Conservation (phyloP, 352 stramenopile genomes). For the Aphanomyces invadans region DNA sequence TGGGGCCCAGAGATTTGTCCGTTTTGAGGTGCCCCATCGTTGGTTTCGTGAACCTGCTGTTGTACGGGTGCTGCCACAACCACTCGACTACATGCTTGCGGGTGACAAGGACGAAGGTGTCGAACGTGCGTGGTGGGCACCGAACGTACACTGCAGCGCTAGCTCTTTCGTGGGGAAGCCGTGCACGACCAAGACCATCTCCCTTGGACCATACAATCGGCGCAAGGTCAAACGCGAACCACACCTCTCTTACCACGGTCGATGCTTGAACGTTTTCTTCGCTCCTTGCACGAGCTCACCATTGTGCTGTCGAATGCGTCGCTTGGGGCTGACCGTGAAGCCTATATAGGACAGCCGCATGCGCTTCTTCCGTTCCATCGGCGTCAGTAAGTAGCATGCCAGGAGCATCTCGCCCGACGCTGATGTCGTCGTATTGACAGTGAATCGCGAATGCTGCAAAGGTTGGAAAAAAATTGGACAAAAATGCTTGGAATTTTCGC, state of each 20-base stretch:
- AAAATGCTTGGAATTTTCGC: not conserved
- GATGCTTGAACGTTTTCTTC: constrained; percentile 44
- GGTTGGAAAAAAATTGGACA: no score
- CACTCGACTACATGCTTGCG: constrained; percentile 46
- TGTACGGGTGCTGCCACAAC: constrained; percentile 64
- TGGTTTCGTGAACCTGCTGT: constrained; percentile 43
- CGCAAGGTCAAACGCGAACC: not conserved
- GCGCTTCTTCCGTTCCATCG: constrained; percentile 30
- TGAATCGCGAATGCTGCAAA: no score
- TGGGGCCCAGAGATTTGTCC: constrained; percentile 36
- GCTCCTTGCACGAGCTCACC: constrained; percentile 59
- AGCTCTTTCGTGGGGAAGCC: constrained; percentile 70
- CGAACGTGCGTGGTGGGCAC: not conserved
- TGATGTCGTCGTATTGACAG: not conserved
- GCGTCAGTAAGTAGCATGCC: constrained; percentile 70
- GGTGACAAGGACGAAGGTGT: not conserved
- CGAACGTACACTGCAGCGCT: constrained; percentile 57
- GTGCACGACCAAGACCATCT: constrained; percentile 65
- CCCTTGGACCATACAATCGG: constrained; percentile 31
- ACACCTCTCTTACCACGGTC: constrained; percentile 39
- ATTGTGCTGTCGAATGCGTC: constrained; percentile 67
- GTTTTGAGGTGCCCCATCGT: constrained; percentile 32
- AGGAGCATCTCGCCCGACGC: constrained; percentile 5
- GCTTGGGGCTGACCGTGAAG: constrained; percentile 49
- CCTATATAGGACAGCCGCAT: constrained; percentile 60